These are phyloP conservation scores for Arthrobotrys entomopaga DNA, from an alignment of 2,329 filamentous ascomycete genomes.

Conservation along the genomic window DNA sequence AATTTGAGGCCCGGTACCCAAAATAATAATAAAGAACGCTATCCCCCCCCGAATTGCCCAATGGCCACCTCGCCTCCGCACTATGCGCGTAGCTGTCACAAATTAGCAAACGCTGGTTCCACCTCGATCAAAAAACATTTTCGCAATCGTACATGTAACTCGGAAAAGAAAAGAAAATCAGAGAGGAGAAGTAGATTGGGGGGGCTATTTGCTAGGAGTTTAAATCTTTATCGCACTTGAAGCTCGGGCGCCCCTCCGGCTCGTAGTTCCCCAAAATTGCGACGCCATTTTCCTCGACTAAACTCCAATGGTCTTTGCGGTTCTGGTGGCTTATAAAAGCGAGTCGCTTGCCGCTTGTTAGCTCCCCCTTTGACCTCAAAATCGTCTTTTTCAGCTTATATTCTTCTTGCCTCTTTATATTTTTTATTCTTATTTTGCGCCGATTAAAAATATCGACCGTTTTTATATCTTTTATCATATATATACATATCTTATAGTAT, in stretches of 20 bases:
- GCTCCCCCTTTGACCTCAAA: constrained; percentile 7
- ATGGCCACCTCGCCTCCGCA: constrained; percentile 34
- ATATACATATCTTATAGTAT: constrained; percentile 7
- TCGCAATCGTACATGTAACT: not conserved
- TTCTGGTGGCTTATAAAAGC: constrained; percentile 32
- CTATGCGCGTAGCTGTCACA: constrained; percentile 45
- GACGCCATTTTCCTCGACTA: constrained; percentile 7
- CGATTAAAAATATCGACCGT: not conserved
- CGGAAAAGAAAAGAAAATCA: constrained; percentile 6
- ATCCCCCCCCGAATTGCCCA: constrained; percentile 6
- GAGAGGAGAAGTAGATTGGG: constrained; percentile 22
- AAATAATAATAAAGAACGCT: not conserved
- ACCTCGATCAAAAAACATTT: constrained; percentile 21
- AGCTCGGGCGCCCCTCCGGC: constrained; percentile 9
- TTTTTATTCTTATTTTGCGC: not conserved
- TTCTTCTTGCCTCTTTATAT: not conserved
- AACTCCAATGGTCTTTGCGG: constrained; percentile 18
- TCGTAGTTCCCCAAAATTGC: constrained; percentile 9
- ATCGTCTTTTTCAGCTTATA: constrained; percentile 3
- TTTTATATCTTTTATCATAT: constrained; percentile 12
- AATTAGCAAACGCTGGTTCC: constrained; percentile 38
- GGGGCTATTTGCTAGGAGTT: not conserved
- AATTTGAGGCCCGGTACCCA: no score
- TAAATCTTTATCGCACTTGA: no score
- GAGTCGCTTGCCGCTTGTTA: constrained; percentile 26